Base-by-base conservation (phyloP, 2,329 filamentous ascomycete genomes). In the Nemania abortiva region DNA sequence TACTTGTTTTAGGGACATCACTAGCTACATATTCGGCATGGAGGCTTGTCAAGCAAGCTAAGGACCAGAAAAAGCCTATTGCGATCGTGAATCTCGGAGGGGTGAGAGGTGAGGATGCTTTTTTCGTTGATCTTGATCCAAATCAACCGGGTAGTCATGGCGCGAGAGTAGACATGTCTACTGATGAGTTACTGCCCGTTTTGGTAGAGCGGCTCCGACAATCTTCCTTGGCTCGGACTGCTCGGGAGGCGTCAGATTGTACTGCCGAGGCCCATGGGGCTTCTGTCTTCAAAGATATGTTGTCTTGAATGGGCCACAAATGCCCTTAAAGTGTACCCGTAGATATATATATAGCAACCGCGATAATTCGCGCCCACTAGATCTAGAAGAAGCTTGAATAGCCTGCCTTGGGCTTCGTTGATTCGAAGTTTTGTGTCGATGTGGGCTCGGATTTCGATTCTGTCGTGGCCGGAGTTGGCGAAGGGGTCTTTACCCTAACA, bases 21-120 rank as follows among this genome's bases (percentile, higher is more conserved):
- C 86, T 98, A 56, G 96, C 96, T 6, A 98, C 96, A 0, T 98
- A 97, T 79, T 97, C 94, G 11, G 96, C 96, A 0, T 99, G 94
- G 94, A 86, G 95, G 66, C 81, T 99, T 63, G 94, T 92, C 1
- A 95, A 94, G 82, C 85, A 91, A 68, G 96, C 95, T 34, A 91
- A 92, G 74, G 92, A 96, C 74, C 87, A 90, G 71, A 90, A 90
- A 0, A 95, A 97, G 89, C 91, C 94, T 18, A 92, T 98, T 77
- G 95, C 91, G 0, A 90, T 98, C 50, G 83, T 98, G 67, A 98
- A 97, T 76, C 86, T 98, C 68, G 92, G 93, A n/a, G 92, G 93
- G 10, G 90, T 94, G 29, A 86, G 93, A 74, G 92, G 92, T 18
- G 92, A 97, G 77, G 91, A 94, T n/a, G 82, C 81, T 3, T 91